These are phyloP conservation scores for Talaromyces nanjingensis DNA, from an alignment of 495 filamentous ascomycete genomes.

Conservation along the genomic window DNA sequence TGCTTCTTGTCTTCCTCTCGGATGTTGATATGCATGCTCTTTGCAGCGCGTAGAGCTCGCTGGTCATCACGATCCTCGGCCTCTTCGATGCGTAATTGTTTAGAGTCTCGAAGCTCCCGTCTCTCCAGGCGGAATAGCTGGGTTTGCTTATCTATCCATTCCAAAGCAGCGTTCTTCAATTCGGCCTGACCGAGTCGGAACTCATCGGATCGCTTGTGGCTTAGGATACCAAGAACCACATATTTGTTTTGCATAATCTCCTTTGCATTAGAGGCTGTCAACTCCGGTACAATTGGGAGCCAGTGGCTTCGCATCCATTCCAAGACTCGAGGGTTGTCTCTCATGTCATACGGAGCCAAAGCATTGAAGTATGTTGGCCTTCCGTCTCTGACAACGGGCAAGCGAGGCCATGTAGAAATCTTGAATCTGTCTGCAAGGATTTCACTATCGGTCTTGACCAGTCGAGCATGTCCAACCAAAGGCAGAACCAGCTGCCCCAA, in stretches of 20 bases:
- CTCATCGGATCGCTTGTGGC: constrained; percentile 68
- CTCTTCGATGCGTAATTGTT: constrained; percentile 92
- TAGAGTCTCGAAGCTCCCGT: constrained; percentile 85
- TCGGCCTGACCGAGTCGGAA: constrained; percentile 75
- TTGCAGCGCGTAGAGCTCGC: constrained; percentile 76
- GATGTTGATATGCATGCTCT: constrained; percentile 86
- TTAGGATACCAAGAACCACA: constrained; percentile 86
- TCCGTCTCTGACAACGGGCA: constrained; percentile 84
- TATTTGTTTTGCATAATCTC: constrained; percentile 93
- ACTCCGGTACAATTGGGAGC: constrained; percentile 95
- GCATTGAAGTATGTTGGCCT: constrained; percentile 81
- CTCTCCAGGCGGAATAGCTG: constrained; percentile 83
- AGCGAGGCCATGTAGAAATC: constrained; percentile 88
- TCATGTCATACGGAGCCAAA: constrained; percentile 80
- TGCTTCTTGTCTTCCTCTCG: constrained; percentile 79
- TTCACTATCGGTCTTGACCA: constrained; percentile 80
- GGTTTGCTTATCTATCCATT: constrained; percentile 96
- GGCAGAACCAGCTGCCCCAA: constrained; percentile 78
- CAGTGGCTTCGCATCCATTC: constrained; percentile 94
- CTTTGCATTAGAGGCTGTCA: constrained; percentile 81
- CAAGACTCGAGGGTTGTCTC: constrained; percentile 72
- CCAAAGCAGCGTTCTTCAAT: constrained; percentile 88
- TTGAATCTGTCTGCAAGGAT: constrained; percentile 73
- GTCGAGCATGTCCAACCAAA: constrained; percentile 81
- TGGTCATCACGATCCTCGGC: constrained; percentile 92